Conservation (phyloP, 2,329 filamentous ascomycete genomes). For the Calonectria honghensis region DNA sequence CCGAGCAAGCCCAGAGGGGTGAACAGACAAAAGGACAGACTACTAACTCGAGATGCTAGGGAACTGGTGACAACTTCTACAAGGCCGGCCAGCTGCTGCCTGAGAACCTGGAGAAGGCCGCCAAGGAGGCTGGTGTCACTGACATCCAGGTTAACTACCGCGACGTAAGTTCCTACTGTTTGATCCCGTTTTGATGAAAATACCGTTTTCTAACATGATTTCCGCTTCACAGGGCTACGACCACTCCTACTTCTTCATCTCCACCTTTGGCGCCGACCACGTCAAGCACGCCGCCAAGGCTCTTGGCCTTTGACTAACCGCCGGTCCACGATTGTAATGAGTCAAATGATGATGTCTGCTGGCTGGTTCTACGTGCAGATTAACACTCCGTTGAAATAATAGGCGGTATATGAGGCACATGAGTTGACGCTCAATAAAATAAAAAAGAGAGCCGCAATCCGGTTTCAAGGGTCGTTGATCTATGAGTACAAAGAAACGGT, state of each 20-base stretch:
- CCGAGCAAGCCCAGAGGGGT: neutral
- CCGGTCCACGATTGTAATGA: conserved; percentile 30
- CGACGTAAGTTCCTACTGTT: conserved; percentile 67
- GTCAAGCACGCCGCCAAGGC: conserved; percentile 94
- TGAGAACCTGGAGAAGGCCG: conserved; percentile 91
- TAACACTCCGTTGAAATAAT: neutral
- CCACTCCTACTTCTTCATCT: conserved; percentile 98
- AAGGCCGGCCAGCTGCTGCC: conserved; percentile 94
- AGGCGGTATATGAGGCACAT: neutral
- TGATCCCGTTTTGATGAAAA: neutral
- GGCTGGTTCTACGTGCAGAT: neutral
- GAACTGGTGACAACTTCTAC: conserved; percentile 97
- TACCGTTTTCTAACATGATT: neutral
- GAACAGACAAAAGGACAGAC: neutral
- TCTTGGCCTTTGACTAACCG: conserved; percentile 66
- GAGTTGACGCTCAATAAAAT: neutral
- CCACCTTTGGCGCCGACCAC: conserved; percentile 92
- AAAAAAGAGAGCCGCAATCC: neutral
- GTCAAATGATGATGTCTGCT: neutral
- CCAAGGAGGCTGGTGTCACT: conserved; percentile 82
- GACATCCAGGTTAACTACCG: conserved; percentile 90
- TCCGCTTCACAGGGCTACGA: conserved; percentile 81
- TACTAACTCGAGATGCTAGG: conserved; percentile 67
- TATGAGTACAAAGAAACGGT: conserved; percentile 24
- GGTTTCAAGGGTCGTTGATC: neutral